phyloP scores from a whole-genome alignment of 176 grass and related monocot species.

The Canna indica region DNA sequence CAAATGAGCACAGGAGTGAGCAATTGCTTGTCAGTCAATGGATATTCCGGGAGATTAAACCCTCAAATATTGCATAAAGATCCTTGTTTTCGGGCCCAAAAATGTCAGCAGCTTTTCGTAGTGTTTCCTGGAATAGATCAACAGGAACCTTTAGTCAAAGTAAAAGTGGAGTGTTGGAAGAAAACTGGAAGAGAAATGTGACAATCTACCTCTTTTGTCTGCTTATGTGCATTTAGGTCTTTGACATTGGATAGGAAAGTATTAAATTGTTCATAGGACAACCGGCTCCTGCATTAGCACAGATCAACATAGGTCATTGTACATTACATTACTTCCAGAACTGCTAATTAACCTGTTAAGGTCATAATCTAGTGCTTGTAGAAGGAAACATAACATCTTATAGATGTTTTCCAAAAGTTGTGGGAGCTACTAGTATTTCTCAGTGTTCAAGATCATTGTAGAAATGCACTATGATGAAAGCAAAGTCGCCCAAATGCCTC shows the following conservation, averaged over 20 bases:
- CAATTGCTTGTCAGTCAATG: slow-evolving; percentile 13
- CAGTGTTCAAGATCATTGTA: background rate
- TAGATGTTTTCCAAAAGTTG: background rate
- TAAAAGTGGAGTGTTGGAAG: background rate
- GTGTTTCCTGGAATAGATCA: slow-evolving; percentile 54
- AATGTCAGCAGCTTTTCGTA: slow-evolving; percentile 79
- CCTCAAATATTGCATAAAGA: slow-evolving; percentile 77
- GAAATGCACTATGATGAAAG: background rate
- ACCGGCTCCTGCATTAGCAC: slow-evolving; percentile 50
- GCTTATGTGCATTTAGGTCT: slow-evolving; percentile 80
- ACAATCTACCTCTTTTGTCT: slow-evolving; percentile 76
- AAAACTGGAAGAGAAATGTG: background rate
- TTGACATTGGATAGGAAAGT: slow-evolving; percentile 93
- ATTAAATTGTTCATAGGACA: slow-evolving; percentile 94
- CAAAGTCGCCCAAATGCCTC: background rate
- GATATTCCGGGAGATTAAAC: slow-evolving; percentile 74
- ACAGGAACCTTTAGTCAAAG: slow-evolving; percentile 5
- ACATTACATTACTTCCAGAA: background rate
- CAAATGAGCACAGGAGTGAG: no score
- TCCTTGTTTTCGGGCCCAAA: slow-evolving; percentile 87
- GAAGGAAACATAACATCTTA: no score
- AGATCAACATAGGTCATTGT: no score
- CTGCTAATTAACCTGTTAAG: background rate
- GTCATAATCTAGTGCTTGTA: no score
- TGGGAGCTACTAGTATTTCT: background rate